phyloP scores from a whole-genome alignment of 139 green algal genomes.

The Nannochloris sp. region DNA sequence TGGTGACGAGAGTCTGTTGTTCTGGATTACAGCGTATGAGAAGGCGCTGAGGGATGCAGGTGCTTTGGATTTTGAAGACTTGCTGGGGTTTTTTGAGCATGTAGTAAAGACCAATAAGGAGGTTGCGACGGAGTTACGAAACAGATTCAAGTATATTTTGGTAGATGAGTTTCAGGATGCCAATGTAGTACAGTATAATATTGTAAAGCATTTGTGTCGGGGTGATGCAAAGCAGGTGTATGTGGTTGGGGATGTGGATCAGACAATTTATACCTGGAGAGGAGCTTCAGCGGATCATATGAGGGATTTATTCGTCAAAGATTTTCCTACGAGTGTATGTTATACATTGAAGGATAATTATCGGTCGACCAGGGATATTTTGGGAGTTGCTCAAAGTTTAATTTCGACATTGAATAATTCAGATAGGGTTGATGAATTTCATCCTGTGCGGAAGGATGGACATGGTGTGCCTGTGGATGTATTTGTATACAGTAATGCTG shows the following conservation, averaged over 20 bases:
- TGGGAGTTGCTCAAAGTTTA: slow-evolving; percentile 27
- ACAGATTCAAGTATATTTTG: slow-evolving; percentile 25
- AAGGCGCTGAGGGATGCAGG: slow-evolving; percentile 4
- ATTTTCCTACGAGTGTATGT: slow-evolving; percentile 24
- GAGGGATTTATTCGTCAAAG: slow-evolving; percentile 16
- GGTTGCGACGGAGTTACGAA: slow-evolving; percentile 2
- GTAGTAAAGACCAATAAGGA: slow-evolving; percentile 10
- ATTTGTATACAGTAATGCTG: not conserved
- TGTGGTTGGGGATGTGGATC: slow-evolving; percentile 73
- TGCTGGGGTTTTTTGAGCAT: slow-evolving; percentile 25
- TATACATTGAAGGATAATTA: slow-evolving; percentile 39
- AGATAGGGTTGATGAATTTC: not conserved
- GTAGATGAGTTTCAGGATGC: slow-evolving; percentile 68
- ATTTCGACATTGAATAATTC: not conserved
- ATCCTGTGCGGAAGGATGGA: not conserved
- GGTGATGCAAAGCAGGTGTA: slow-evolving; percentile 36
- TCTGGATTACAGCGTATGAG: slow-evolving; percentile 15
- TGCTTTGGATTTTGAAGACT: slow-evolving; percentile 36
- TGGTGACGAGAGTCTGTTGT: not conserved
- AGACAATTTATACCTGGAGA: slow-evolving; percentile 73
- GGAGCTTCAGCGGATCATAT: slow-evolving; percentile 43
- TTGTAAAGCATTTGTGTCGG: slow-evolving; percentile 38
- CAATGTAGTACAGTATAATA: slow-evolving; percentile 50
- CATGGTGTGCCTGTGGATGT: not conserved
- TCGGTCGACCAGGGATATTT: slow-evolving; percentile 31